Percentiles rank a stretch among this genome's conserved stretches.
These are phyloP conservation scores for Naganishia vishniacii DNA, from an alignment of 768 basidiomycete genomes.

Conservation along the genomic window DNA sequence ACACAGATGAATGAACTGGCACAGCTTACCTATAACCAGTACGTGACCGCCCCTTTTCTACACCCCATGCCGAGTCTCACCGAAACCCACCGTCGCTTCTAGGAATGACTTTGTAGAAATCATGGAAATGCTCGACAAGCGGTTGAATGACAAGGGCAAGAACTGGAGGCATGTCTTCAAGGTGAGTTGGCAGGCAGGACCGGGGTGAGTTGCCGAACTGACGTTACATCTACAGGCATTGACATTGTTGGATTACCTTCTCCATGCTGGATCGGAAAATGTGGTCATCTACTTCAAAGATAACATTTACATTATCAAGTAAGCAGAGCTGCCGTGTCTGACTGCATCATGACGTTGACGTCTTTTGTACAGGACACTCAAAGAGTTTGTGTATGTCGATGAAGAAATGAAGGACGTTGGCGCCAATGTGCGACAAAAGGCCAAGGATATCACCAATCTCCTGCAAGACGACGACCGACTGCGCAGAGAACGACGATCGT, in stretches of 20 bases:
- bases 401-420: slow-evolving; percentile 96
- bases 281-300: slow-evolving; percentile 97
- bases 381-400: slow-evolving; percentile 95
- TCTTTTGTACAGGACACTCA: slow-evolving; percentile 59
- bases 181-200: slow-evolving; percentile 51
- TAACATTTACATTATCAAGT: slow-evolving; percentile 93
- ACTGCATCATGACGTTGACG: not conserved
- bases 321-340: slow-evolving; percentile 17
- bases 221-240: slow-evolving; percentile 57
- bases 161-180: slow-evolving; percentile 99
- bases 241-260: slow-evolving; percentile 87
- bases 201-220: not conserved
- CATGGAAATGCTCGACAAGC: slow-evolving; percentile 99
- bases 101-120: slow-evolving; percentile 97
- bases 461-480: slow-evolving; percentile 79
- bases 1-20: slow-evolving; percentile 99
- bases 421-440: slow-evolving; percentile 64
- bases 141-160: slow-evolving; percentile 92
- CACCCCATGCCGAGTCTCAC: not conserved
- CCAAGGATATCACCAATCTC: slow-evolving; percentile 95
- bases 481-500: slow-evolving; percentile 67
- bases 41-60: not conserved
- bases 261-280: slow-evolving; percentile 95
- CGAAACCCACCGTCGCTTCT: not conserved
- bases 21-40: slow-evolving; percentile 96